Percentiles rank a stretch among this genome's conserved stretches.
phyloP scores from a whole-genome alignment of 1,284 basidiomycete genomes.

The Neolentinus lepideus region DNA sequence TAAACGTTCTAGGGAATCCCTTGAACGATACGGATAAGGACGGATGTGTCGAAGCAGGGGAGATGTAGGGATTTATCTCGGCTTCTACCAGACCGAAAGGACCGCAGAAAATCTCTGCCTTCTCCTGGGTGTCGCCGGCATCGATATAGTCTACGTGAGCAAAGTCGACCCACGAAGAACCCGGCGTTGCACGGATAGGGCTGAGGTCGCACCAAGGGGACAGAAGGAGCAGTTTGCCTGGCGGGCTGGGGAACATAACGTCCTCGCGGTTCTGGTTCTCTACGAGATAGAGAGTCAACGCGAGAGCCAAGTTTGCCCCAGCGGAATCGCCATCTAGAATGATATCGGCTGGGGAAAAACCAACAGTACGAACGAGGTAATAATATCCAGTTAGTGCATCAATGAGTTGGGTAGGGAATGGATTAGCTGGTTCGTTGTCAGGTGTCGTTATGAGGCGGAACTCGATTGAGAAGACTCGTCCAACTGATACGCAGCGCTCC shows the following conservation, averaged over 20 bases:
- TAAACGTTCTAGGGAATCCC: constrained; percentile 48
- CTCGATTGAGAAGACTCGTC: constrained; percentile 25
- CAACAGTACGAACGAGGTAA: constrained; percentile 31
- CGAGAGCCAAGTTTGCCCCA: constrained; percentile 43
- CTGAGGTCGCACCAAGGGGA: constrained; percentile 55
- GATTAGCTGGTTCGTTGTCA: constrained; percentile 17
- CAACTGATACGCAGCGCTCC: constrained; percentile 12
- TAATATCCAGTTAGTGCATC: constrained; percentile 39
- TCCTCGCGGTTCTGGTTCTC: constrained; percentile 27
- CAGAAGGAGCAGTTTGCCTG: constrained; percentile 42
- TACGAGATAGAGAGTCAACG: constrained; percentile 26
- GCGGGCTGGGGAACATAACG: constrained; percentile 25
- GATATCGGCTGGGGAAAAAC: constrained; percentile 35
- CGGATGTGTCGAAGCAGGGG: constrained; percentile 37
- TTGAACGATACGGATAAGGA: constrained; percentile 31
- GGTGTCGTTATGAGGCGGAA: constrained; percentile 22
- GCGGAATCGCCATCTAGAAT: constrained; percentile 48
- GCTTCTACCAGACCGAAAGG: constrained; percentile 31
- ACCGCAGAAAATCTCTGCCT: constrained; percentile 31
- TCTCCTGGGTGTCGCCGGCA: constrained; percentile 11
- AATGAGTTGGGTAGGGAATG: constrained; percentile 42
- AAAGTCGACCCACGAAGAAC: constrained; percentile 25
- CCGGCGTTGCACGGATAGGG: constrained; percentile 23
- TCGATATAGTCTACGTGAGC: constrained; percentile 32
- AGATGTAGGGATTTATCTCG: constrained; percentile 43